phyloP scores from a whole-genome alignment of 2,329 filamentous ascomycete species.

The Rhynchosporium secalis region DNA sequence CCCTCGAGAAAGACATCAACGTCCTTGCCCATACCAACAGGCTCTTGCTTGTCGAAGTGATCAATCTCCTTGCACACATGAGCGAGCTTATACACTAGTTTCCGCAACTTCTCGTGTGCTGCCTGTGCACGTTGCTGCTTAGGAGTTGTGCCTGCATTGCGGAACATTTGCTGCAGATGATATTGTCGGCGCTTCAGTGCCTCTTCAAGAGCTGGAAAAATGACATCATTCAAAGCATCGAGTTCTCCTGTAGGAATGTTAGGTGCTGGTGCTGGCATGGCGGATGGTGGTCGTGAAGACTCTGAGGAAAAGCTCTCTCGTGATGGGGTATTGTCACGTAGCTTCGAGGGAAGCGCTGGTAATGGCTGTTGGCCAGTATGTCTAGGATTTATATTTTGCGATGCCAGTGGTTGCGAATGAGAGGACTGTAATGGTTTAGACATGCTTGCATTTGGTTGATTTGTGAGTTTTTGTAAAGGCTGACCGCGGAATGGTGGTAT shows the following conservation, averaged over 20 bases:
- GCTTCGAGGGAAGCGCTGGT: conserved; percentile 39
- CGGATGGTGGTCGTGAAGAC: conserved; percentile 43
- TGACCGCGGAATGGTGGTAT: conserved; percentile 41
- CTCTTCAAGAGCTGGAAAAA: conserved; percentile 89
- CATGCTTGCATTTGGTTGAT: conserved; percentile 33
- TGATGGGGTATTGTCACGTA: conserved; percentile 38
- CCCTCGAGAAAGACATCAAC: conserved; percentile 89
- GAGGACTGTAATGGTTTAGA: conserved; percentile 35
- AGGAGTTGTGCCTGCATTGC: conserved; percentile 47
- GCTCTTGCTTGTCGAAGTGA: conserved; percentile 78
- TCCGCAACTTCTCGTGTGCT: conserved; percentile 79
- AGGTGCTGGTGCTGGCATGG: conserved; percentile 59
- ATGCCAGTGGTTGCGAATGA: conserved; percentile 24
- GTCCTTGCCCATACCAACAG: conserved; percentile 91
- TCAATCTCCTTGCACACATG: conserved; percentile 89
- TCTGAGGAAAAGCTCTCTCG: conserved; percentile 34
- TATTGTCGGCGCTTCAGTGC: conserved; percentile 79
- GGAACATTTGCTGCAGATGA: conserved; percentile 48
- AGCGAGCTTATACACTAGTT: conserved; percentile 78
- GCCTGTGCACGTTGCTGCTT: conserved; percentile 68
- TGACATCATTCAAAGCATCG: conserved; percentile 85
- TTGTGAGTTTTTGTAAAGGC: conserved; percentile 37
- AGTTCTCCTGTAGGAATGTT: conserved; percentile 66
- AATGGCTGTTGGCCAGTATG: conserved; percentile 36
- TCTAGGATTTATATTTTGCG: conserved; percentile 36